Base-by-base conservation (phyloP, 2,329 filamentous ascomycete genomes). In the Aspergillus intermedius region DNA sequence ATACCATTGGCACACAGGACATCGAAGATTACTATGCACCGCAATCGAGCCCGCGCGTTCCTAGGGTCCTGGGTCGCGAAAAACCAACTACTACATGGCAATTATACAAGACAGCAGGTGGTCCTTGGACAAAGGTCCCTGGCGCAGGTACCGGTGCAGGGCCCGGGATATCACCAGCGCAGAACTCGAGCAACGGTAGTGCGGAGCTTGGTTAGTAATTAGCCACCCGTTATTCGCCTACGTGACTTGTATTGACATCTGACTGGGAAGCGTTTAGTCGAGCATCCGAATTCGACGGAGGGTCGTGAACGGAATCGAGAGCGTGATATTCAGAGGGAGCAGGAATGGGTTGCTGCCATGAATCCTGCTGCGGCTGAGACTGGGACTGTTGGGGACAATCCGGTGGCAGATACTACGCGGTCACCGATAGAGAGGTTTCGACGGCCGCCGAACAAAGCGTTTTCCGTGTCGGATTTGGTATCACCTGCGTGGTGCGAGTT, bases 401-500 rank as follows among this genome's bases (percentile, higher is more conserved):
- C 53, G 2, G 59, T 60, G 28, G 41, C 60, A 12, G 78, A 83
- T 61, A 8, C 23, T 2, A 65, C 65, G 7, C 72, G 77, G 51
- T 76, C 82, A 7, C 91, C 90, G 0, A 71, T 96, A 2, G 78
- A 89, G 53, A 82, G 86, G 30, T 95, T 95, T 60, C 84, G 91
- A 34, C 82, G 82, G 1, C 83, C 79, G 48, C 88, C 88, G 0
- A 84, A 78, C 61, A 91, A 88, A 63, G 82, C 87, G 0, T 77
- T 97, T 6, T 89, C 87, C 0, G 93, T 97, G 1, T 90, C 88
- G 2, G 93, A 98, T 66, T 72, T 97, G 21, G 82, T 91, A 0
- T 86, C 88, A 1, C 91, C 91, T 2, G 85, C 91, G 6, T 98
- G 93, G 93, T 98, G 93, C 66, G 91, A 98, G 68, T 68, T 97